A percentile compares a stretch with the other conserved stretches of the same genome.
Conservation (phyloP, 1,139 yeast genomes). For the Pneumocystis oryctolagi region DNA sequence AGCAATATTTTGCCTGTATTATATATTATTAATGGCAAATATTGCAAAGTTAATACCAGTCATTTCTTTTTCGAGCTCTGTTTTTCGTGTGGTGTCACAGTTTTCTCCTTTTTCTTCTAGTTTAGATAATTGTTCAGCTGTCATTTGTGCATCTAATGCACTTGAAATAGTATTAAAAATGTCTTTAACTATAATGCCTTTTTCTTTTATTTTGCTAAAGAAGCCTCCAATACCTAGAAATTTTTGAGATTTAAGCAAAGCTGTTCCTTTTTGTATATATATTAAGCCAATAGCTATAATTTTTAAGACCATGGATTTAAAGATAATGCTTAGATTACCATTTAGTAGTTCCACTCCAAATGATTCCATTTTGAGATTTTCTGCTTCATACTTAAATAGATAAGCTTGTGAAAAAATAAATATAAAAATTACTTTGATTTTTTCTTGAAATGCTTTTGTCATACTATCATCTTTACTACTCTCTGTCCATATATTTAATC, state of each 20-base stretch:
- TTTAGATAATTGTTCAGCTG: slow-evolving; percentile 57
- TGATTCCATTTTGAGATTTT: slow-evolving; percentile 78
- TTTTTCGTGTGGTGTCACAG: slow-evolving; percentile 69
- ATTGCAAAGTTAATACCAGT: slow-evolving; percentile 6
- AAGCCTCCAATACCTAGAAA: slow-evolving; percentile 74
- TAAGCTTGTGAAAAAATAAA: neutral
- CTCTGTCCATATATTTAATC: slow-evolving; percentile 67
- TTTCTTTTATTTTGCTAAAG: slow-evolving; percentile 70
- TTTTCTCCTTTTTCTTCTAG: slow-evolving; percentile 36
- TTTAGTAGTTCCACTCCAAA: slow-evolving; percentile 85
- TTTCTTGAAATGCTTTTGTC: slow-evolving; percentile 49
- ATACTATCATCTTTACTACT: slow-evolving; percentile 61
- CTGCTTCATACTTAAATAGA: slow-evolving; percentile 43
- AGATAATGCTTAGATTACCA: slow-evolving; percentile 16
- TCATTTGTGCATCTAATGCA: slow-evolving; percentile 24
- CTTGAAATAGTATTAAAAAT: slow-evolving; percentile 64
- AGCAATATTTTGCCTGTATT: slow-evolving; percentile 74
- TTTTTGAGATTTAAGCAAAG: slow-evolving; percentile 52
- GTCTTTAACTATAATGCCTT: slow-evolving; percentile 73
- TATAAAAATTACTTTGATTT: slow-evolving; percentile 31
- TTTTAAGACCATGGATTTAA: neutral
- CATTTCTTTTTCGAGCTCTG: slow-evolving; percentile 70
- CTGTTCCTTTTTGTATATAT: slow-evolving; percentile 51
- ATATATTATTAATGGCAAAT: neutral
- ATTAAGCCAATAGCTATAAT: slow-evolving; percentile 49